Conservation (phyloP, 805 yeast species). For the Torulaspora gathmanii region DNA sequence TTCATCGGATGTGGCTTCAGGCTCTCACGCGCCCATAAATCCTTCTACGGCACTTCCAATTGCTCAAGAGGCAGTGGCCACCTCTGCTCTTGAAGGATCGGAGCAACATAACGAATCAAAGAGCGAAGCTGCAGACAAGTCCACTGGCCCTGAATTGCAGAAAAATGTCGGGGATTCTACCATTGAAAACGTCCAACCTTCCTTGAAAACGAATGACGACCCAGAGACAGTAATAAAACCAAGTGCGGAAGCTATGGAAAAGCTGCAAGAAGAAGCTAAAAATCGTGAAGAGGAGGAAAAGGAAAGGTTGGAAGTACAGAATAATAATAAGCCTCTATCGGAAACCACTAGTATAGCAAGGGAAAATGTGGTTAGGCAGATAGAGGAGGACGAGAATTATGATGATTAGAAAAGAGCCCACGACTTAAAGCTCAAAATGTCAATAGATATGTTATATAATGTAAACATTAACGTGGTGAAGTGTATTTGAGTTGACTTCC, state of each 20-base stretch:
- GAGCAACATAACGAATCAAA: too few relatives aligned
- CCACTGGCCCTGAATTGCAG: background rate
- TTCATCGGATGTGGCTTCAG: background rate
- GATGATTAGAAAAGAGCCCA: constrained; percentile 36
- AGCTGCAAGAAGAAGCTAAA: constrained; percentile 39
- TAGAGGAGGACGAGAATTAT: constrained; percentile 44
- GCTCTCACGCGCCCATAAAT: background rate
- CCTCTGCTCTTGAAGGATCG: too few relatives aligned
- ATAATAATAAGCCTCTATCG: constrained; percentile 5
- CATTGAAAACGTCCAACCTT: background rate
- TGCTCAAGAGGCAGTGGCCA: too few relatives aligned
- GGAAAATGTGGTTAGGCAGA: constrained; percentile 36
- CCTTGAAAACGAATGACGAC: constrained; percentile 8
- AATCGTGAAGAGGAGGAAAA: constrained; percentile 37
- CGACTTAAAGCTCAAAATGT: background rate
- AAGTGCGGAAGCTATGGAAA: constrained; percentile 38
- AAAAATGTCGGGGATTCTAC: background rate
- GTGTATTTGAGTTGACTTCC: background rate
- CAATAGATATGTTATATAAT: constrained; percentile 2
- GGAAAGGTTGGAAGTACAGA: constrained; percentile 18
- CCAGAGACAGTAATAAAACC: constrained; percentile 31
- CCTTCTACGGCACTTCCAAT: background rate
- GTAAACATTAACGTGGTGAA: background rate
- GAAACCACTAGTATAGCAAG: constrained; percentile 11
- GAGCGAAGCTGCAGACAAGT: background rate